Conservation (phyloP, 352 stramenopile genomes). For the Phytophthora pseudosyringae region DNA sequence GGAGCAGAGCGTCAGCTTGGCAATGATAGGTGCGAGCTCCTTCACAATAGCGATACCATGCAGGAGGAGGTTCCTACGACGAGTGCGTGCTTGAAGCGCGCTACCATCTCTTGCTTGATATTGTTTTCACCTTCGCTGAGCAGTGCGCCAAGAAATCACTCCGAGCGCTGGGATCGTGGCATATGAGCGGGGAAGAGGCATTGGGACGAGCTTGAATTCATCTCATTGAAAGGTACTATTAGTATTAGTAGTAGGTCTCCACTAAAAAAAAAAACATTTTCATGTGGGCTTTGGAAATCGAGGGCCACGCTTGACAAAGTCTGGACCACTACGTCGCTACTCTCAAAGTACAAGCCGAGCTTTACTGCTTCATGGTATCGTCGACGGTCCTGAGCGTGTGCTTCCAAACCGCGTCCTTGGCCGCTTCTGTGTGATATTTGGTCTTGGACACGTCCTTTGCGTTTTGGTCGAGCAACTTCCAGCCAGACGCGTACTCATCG, state of each 20-base stretch:
- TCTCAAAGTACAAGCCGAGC: neutral
- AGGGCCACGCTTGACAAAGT: no score
- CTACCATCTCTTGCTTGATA: conserved; percentile 10
- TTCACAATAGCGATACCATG: conserved; percentile 15
- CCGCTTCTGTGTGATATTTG: conserved; percentile 31
- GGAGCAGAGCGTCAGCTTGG: conserved; percentile 19
- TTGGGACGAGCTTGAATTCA: neutral
- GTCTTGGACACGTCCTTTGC: conserved; percentile 17
- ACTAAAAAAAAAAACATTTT: no score
- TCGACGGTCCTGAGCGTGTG: conserved; percentile 25
- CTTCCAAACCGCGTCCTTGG: conserved; percentile 30
- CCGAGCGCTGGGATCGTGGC: neutral
- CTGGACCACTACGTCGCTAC: neutral
- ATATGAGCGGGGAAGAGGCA: neutral
- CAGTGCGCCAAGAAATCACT: neutral
- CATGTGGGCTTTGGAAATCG: no score
- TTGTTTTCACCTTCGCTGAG: conserved; percentile 12
- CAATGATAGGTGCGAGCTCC: conserved; percentile 13
- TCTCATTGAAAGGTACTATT: no score
- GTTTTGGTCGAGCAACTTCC: conserved; percentile 33
- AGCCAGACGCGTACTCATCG: conserved; percentile 24
- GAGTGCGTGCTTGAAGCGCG: conserved; percentile 15
- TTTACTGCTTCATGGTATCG: conserved; percentile 25
- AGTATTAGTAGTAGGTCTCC: no score
- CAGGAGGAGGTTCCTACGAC: conserved; percentile 19